These are phyloP conservation scores for Calonectria pteridis DNA, from an alignment of 2,329 filamentous ascomycete species.

Conservation along the genomic window DNA sequence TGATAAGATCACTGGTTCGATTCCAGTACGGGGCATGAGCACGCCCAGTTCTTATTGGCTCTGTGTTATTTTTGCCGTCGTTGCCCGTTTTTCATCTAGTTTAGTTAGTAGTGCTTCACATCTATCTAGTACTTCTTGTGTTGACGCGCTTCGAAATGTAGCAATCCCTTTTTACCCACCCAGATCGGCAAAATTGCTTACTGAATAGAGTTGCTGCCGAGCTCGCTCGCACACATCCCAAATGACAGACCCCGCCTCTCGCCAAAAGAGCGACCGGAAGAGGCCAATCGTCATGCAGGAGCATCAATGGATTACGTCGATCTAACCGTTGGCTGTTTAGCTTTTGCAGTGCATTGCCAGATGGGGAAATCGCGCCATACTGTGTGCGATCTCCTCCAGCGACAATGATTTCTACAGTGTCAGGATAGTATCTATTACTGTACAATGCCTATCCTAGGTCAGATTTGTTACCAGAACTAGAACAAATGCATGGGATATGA, in stretches of 20 bases:
- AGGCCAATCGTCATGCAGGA: neutral
- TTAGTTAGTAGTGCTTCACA: too few species aligned
- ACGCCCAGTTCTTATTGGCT: too few species aligned
- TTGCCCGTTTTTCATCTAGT: neutral
- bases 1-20: conserved; percentile 53
- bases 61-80: too few species aligned
- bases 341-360: neutral
- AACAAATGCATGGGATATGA: neutral
- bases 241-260: neutral
- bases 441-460: neutral
- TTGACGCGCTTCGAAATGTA: neutral
- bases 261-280: neutral
- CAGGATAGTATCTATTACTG: neutral
- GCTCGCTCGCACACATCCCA: neutral
- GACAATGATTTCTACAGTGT: neutral
- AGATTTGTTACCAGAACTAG: neutral
- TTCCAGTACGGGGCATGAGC: conserved; percentile 48
- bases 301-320: neutral
- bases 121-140: too few species aligned
- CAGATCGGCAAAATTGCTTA: neutral
- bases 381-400: neutral
- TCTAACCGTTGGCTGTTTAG: neutral
- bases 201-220: neutral
- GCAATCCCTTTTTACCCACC: neutral
- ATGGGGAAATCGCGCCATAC: neutral